Evolutionary conservation across 2,329 filamentous ascomycete genomes (phyloP), one percentile per base, ranked within the genome.

Genomic region (Colletotrichum caudatum): DNA sequence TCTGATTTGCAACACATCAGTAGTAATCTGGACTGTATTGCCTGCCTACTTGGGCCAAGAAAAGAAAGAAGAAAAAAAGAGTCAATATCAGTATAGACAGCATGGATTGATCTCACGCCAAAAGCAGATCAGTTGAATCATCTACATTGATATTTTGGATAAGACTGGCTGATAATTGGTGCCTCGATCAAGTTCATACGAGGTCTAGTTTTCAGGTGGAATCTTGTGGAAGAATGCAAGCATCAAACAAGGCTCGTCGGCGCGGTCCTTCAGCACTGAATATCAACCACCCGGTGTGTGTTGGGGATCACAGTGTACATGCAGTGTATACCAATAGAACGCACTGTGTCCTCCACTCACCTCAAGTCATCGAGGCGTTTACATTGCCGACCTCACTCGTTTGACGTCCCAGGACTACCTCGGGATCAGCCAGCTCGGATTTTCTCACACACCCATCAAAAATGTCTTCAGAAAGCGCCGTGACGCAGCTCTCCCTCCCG

Each of bases 401-500:
- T 46, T 16, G 39, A 41, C 26, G 8, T 54, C 20, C 12, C 18
- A 53, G 26, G 26, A 20, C 39, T 29, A 59, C 20, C 16, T 29
- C n/a, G 33, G 26, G n/a, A 23, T 3, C 51, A 20, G 39, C 26
- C 9, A 23, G 16, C 35, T 44, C 23, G 29, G 7, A 9, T 12
- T 26, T 46, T 46, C 44, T 29, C 20, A 33, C 37, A 48, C 26
- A 48, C 35, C 8, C 16, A 37, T 44, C 26, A 23, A 68, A 64
- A 29, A 74, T 62, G 66, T 75, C 26, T 75, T 78, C 2, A 76
- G 81, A 39, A 41, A 64, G 59, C 33, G 60, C n/a, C 33, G 35
- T 64, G 20, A 41, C 33, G 29, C 81, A 91, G 76, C 80, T 92
- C 14, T 90, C 89, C 1, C 83, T 92, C 33, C 87, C 88, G 7